Evolutionary conservation across 2,329 filamentous ascomycete genomes (phyloP), one percentile per base, ranked within the genome.

Genomic region (Penicillium sp.): DNA sequence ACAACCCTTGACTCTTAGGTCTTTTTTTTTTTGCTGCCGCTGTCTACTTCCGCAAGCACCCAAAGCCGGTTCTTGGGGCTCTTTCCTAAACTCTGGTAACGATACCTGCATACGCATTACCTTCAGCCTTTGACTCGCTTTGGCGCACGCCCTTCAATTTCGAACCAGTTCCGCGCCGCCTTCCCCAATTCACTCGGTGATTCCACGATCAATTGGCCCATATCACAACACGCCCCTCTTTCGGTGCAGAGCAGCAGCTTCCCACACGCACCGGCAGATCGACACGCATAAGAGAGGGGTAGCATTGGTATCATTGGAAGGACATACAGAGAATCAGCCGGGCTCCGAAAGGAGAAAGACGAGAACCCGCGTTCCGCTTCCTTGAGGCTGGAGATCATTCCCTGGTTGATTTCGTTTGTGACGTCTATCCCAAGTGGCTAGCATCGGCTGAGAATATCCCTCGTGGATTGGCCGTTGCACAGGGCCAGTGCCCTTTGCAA

Each of bases 261-360:
- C 65, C 70, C 68, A 70, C 68, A 68, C 71, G 67, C 60, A 67
- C 59, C 59, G 66, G 60, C 65, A 65, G 68, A 72, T 72, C 68
- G 60, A 63, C 69, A 57, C 60, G 53, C 61, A 53, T 52, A 68
- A 66, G 67, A 67, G 68, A 69, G 66, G 67, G 65, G 63, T 66
- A 56, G 58, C 53, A 61, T 51, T 59, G 60, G 57, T 65, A 54
- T 47, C 41, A 65, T 64, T 62, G 57, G 59, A 53, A 64, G 53
- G 33, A 44, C 46, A 60, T 57, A 54, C 57, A 53, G 44, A 49
- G 45, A 60, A 61, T 58, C 61, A 60, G 55, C 59, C 62, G 44
- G 52, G 38, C 46, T 58, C 58, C 56, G 29, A 66, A 64, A 64
- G 57, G 63, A 64, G 57, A 60, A 62, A 60, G 46, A 44, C 57